Evolutionary conservation across 2,329 filamentous ascomycete species (phyloP).

Genomic region (Harringtonia lauricola): DNA sequence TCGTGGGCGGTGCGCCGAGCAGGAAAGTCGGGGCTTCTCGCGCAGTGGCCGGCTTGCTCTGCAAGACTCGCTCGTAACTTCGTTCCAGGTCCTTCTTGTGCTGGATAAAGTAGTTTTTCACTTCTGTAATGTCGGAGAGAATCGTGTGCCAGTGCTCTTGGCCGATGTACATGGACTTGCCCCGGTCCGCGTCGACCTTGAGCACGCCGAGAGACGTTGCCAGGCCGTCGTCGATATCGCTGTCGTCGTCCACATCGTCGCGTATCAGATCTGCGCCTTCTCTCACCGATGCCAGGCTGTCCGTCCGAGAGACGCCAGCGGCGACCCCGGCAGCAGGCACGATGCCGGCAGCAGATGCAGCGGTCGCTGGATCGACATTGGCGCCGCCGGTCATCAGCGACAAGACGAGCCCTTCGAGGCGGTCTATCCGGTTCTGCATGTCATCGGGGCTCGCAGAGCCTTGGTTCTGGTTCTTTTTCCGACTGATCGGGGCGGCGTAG

Average conservation of each 20-base stretch:
- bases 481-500: conserved; percentile 60
- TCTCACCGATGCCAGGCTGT: conserved; percentile 28
- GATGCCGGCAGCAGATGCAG: conserved; percentile 14
- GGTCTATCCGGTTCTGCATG: conserved; percentile 97
- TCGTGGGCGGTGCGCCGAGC: conserved; percentile 61
- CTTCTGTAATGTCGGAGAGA: conserved; percentile 75
- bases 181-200: conserved; percentile 67
- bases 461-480: conserved; percentile 64
- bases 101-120: conserved; percentile 76
- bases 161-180: conserved; percentile 71
- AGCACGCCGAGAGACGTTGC: conserved; percentile 70
- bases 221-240: conserved; percentile 56
- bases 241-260: conserved; percentile 35
- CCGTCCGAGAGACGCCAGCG: conserved; percentile 23
- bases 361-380: conserved; percentile 28
- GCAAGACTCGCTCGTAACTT: conserved; percentile 65
- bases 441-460: conserved; percentile 64
- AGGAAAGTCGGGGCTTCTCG: conserved; percentile 65
- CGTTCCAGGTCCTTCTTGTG: conserved; percentile 86
- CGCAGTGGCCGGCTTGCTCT: conserved; percentile 49
- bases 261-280: background rate
- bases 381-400: conserved; percentile 86
- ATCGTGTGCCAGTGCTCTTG: conserved; percentile 78
- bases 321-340: conserved; percentile 12
- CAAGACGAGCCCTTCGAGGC: conserved; percentile 82